These are phyloP conservation scores for Glebionis coronaria DNA, from an alignment of 129 eudicot genomes.

Conservation along the genomic window DNA sequence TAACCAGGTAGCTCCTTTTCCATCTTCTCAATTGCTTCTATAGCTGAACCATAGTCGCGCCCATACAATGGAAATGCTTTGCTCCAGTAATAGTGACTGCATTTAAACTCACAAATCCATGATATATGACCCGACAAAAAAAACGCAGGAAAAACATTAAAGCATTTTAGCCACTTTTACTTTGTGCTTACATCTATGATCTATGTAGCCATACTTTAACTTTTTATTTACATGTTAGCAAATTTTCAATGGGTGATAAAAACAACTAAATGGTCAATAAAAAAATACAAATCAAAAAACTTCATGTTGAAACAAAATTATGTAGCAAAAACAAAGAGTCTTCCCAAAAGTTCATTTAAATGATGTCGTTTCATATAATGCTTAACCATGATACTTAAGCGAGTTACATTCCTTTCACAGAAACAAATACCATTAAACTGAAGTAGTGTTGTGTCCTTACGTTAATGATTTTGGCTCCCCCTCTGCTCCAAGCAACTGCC, in stretches of 20 bases:
- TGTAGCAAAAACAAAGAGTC: not conserved
- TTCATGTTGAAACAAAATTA: not conserved
- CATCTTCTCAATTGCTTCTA: conserved; percentile 84
- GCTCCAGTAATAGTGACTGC: conserved; percentile 90
- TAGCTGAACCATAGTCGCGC: conserved; percentile 59
- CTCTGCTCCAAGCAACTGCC: conserved; percentile 79
- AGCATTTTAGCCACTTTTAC: conserved; percentile 11
- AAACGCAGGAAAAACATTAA: not conserved
- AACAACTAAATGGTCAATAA: conserved; percentile 3
- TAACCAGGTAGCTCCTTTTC: conserved; percentile 85
- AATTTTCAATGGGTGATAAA: conserved; percentile 3
- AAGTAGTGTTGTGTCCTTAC: conserved; percentile 37
- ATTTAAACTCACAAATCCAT: conserved; percentile 23
- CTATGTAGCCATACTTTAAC: not conserved
- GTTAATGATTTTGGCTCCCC: conserved; percentile 75
- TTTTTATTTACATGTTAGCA: conserved; percentile 9
- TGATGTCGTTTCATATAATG: not conserved
- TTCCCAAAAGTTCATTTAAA: not conserved
- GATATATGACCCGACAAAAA: conserved; percentile 1
- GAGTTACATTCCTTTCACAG: not conserved
- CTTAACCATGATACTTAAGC: not conserved
- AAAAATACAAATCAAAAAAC: no score
- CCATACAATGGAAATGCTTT: conserved; percentile 94
- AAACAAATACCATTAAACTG: conserved; percentile 2
- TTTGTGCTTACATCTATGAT: conserved; percentile 5